Evolutionary conservation across 129 eudicot genomes (phyloP).

Genomic region (Flaveria linearis): DNA sequence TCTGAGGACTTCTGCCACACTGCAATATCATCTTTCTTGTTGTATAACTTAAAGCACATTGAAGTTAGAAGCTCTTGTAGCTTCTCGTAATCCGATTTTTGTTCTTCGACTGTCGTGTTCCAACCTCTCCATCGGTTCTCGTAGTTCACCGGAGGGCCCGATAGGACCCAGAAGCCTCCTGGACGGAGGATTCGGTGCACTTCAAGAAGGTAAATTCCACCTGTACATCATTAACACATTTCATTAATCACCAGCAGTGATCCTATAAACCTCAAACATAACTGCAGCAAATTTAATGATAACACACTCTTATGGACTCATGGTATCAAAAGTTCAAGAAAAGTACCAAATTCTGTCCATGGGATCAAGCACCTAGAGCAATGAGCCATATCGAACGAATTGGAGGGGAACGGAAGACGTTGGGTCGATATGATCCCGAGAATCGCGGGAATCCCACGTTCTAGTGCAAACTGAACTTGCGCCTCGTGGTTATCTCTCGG

Average conservation of each 20-base stretch:
- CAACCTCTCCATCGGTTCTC: slow-evolving; percentile 95
- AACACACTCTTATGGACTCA: not conserved
- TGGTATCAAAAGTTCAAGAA: slow-evolving; percentile 7
- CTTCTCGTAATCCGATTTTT: slow-evolving; percentile 81
- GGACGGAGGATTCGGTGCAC: slow-evolving; percentile 93
- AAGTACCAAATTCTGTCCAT: slow-evolving; percentile 94
- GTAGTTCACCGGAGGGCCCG: slow-evolving; percentile 96
- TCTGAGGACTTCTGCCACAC: slow-evolving; percentile 88
- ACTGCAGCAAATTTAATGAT: not conserved
- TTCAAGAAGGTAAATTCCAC: slow-evolving; percentile 96
- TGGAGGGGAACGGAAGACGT: slow-evolving; percentile 97
- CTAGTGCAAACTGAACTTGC: slow-evolving; percentile 95
- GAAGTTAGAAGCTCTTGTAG: slow-evolving; percentile 76
- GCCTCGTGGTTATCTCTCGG: slow-evolving; percentile 99
- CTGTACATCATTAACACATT: slow-evolving; percentile 38
- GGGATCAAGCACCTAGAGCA: slow-evolving; percentile 99
- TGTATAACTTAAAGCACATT: slow-evolving; percentile 87
- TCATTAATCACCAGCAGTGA: slow-evolving; percentile 19
- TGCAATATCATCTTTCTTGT: slow-evolving; percentile 89
- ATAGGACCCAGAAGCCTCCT: slow-evolving; percentile 99
- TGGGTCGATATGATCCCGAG: slow-evolving; percentile 94
- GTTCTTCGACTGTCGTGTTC: slow-evolving; percentile 91
- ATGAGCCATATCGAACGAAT: slow-evolving; percentile 97
- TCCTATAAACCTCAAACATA: not conserved
- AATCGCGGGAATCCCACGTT: slow-evolving; percentile 98